phyloP scores from a whole-genome alignment of 2,329 filamentous ascomycete species.

The Eurotiales sp. region DNA sequence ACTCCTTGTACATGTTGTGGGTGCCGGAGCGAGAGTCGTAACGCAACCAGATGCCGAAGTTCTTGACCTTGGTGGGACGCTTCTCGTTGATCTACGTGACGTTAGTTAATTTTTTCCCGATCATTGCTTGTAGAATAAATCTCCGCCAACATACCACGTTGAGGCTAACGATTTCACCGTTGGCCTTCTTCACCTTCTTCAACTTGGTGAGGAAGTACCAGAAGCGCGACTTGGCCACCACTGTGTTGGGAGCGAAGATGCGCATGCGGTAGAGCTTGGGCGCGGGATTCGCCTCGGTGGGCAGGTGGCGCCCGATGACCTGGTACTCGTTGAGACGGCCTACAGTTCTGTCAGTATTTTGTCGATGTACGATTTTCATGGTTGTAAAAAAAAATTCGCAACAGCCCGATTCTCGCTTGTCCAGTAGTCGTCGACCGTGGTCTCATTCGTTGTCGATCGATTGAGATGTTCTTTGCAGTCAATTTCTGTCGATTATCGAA shows the following conservation, averaged over 20 bases:
- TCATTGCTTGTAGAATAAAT: conserved; percentile 8
- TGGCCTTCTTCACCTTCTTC: conserved; percentile 99
- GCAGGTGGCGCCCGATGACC: conserved; percentile 99
- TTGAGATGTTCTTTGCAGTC: not conserved
- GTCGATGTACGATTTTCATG: not conserved
- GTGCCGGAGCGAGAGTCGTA: conserved; percentile 99
- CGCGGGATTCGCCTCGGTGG: conserved; percentile 92
- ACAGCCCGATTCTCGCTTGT: conserved; percentile 10
- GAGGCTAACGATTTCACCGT: conserved; percentile 96
- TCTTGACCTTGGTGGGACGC: conserved; percentile 99
- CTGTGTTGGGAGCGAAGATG: conserved; percentile 96
- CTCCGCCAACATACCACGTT: conserved; percentile 70
- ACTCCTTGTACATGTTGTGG: conserved; percentile 99
- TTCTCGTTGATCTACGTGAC: conserved; percentile 84
- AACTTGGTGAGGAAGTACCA: conserved; percentile 99
- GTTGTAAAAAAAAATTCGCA: conserved; percentile 8
- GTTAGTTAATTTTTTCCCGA: conserved; percentile 6
- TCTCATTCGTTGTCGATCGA: not conserved
- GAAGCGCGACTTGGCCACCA: conserved; percentile 99
- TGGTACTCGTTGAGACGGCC: conserved; percentile 99
- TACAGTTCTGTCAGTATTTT: conserved; percentile 43
- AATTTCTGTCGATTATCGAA: not conserved
- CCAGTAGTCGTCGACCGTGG: not conserved
- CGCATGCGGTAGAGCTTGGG: conserved; percentile 99
- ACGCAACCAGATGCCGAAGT: conserved; percentile 99